Evolutionary conservation across 1,139 yeast species (phyloP).

Genomic region (Pichia sp.): DNA sequence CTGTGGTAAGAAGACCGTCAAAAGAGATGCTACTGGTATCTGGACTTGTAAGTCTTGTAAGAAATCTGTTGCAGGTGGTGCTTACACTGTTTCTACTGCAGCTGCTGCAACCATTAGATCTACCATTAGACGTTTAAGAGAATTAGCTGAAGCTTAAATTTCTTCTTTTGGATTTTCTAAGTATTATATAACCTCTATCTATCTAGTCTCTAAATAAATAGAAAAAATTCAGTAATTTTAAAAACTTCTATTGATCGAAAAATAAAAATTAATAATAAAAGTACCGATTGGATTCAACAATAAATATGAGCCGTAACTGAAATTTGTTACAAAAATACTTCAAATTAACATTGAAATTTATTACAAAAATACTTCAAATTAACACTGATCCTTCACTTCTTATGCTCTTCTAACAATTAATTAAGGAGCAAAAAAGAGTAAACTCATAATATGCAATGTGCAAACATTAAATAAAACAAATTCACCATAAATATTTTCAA

Average conservation of each 20-base stretch:
- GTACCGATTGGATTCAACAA: too few species aligned
- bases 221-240: slow-evolving; percentile 4
- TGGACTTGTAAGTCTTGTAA: slow-evolving; percentile 94
- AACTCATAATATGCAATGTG: too few species aligned
- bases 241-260: too few species aligned
- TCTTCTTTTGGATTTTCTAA: slow-evolving; percentile 8
- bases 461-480: slow-evolving; percentile 1
- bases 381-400: too few species aligned
- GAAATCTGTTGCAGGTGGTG: slow-evolving; percentile 99
- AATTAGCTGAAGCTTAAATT: slow-evolving; percentile 94
- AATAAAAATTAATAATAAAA: too few species aligned
- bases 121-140: slow-evolving; percentile 99
- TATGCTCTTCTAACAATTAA: too few species aligned
- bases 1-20: slow-evolving; percentile 99
- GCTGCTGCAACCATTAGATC: slow-evolving; percentile 99
- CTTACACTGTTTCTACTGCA: slow-evolving; percentile 98
- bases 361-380: too few species aligned
- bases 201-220: slow-evolving; percentile 6
- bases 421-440: too few species aligned
- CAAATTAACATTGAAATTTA: too few species aligned
- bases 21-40: slow-evolving; percentile 98
- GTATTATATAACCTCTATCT: slow-evolving; percentile 8
- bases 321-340: too few species aligned
- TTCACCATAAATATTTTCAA: too few species aligned
- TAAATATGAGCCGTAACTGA: too few species aligned